Conservation (phyloP, 2,329 filamentous ascomycete species). For the Arthrobotrys pseudoclavata region DNA sequence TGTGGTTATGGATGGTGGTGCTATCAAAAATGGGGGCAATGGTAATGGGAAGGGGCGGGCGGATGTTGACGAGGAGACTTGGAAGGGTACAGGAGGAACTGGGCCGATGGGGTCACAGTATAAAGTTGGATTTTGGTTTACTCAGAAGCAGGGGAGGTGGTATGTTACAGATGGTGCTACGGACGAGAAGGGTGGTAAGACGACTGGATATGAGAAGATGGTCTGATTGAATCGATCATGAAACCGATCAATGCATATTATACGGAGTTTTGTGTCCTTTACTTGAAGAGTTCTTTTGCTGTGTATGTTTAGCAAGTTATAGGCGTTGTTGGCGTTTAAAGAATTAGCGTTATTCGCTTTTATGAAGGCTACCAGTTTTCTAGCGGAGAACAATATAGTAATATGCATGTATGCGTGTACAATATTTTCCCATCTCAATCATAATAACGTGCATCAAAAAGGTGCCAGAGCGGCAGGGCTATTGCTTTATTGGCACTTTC, state of each 20-base stretch:
- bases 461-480: too few relatives aligned
- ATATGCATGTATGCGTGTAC: too few relatives aligned
- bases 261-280: constrained; percentile 17
- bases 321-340: constrained; percentile 1
- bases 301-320: neutral
- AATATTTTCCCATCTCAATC: neutral
- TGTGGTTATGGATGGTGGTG: constrained; percentile 52
- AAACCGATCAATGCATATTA: neutral
- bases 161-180: constrained; percentile 44
- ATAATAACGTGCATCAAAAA: too few relatives aligned
- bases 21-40: neutral
- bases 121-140: constrained; percentile 59
- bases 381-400: neutral
- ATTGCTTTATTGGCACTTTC: constrained; percentile 5
- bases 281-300: neutral
- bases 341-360: neutral
- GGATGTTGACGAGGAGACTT: constrained; percentile 6
- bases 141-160: constrained; percentile 44
- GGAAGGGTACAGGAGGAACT: constrained; percentile 55
- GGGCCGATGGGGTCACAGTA: constrained; percentile 49
- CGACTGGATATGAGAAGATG: constrained; percentile 36
- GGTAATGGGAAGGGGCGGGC: neutral
- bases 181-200: constrained; percentile 15
- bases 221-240: neutral
- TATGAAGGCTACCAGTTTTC: neutral